Base-by-base conservation (phyloP, 2,329 filamentous ascomycete species). In the Cladophialophora yegresii region DNA sequence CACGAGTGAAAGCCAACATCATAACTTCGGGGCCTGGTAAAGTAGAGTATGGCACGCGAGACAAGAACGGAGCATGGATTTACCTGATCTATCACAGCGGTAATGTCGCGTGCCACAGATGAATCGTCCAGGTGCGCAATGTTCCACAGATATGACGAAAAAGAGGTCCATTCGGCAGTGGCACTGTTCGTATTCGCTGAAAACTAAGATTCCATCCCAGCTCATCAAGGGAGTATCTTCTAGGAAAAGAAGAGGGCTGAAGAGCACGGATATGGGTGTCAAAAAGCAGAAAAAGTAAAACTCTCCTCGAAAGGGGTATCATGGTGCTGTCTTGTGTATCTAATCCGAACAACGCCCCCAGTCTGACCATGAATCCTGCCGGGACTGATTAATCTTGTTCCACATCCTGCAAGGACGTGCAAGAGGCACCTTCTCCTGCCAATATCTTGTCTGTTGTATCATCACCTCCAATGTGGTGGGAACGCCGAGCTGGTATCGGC, bases 251-350 rank as follows among this genome's bases (percentile, higher is more conserved):
- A 13, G 8, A 2, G 8, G 47, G 20, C n/a, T 20, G 10, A 28
- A 16, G 51, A 32, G 51, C 9, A 28, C 23, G 28, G 10, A 13
- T 13, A 54, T 3, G 4, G 28, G 6, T 16, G 6, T 12, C 26
- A 28, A 6, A 43, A 43, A 3, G 36, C 36, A 51, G 26, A 30
- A 26, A 51, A 26, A 45, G 57, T 28, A n/a, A 23, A 40, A 45
- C 6, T 16, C 30, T 32, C 20, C 20, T 10, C 9, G n/a, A 61
- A 61, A 32, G 49, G 57, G 58, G 58, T 61, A 61, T 61, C 58
- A 59, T 54, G 58, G 58, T 22, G 58, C 58, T 61, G 58, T 54
- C 33, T 45, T 54, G 30, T 54, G 20, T 61, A 54, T 61, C 32
- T 54, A 32, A 43, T 61, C 36, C 58, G 50, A 54, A 54, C 47